Evolutionary conservation across 305 asterid species (phyloP), one percentile per base, ranked within the genome.

Genomic region (Caryopteris hybrid): DNA sequence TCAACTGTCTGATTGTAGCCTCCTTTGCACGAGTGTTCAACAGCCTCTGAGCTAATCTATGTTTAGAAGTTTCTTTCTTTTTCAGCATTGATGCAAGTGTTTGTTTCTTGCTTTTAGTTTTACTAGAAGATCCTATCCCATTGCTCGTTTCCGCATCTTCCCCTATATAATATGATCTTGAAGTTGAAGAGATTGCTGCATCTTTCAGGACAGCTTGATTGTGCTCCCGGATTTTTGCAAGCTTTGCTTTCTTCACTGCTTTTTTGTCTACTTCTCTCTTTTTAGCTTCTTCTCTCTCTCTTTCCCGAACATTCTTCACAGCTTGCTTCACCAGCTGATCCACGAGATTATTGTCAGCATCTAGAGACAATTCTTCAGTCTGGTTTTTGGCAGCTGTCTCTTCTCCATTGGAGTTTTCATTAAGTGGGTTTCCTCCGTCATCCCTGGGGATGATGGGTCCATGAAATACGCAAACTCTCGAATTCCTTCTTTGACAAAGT

Each of bases 81-180:
- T 85, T 92, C 77, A 90, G 71, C 98, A 90, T 92, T 20, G 95
- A 84, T 16, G 94, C 90, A 8, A 90, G 94, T 34, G 93, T 79
- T 54, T 79, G 82, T 79, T 79, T 84, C 82, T 85, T 86, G 52
- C 65, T 80, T 72, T 47, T 84, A 17, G 60, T 46, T 72, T 47
- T 84, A 20, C 57, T 42, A 1, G 54, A 74, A 76, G 78, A 71
- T 61, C 74, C 74, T n/a, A 76, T 56, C 52, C 73, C 70, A 36
- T 39, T 71, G 7, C 81, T 51, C 41, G 63, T 55, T 64, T 70
- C 88, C 0, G 27, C 47, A 22, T 74, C 87, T 69, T 88, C 95
- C 47, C 89, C 89, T 70, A 85, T 55, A 57, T 69, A 70, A 64
- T 80, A 76, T 18, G 96, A 93, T 73, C 83, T 76, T 68, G 88